Percentiles rank a stretch among this genome's conserved stretches.
Evolutionary conservation across 805 yeast genomes (phyloP).

Genomic region (Henningerozyma blattae): DNA sequence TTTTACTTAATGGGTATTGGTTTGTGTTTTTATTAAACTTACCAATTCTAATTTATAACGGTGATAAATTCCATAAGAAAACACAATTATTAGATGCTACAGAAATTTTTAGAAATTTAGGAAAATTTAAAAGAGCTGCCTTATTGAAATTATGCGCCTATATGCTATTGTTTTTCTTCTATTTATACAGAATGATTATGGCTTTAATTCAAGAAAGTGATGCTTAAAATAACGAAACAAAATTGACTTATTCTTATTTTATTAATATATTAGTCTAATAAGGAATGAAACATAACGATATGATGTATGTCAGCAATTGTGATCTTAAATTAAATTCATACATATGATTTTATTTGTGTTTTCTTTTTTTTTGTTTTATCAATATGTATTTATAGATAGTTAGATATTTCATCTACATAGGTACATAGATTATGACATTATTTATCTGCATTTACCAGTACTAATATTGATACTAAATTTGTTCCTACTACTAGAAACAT

Average conservation of each 20-base stretch:
- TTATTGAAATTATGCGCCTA: conserved; percentile 87
- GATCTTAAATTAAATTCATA: too few species aligned
- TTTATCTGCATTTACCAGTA: too few species aligned
- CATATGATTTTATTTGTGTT: too few species aligned
- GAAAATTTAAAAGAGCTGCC: conserved; percentile 86
- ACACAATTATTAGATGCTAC: conserved; percentile 90
- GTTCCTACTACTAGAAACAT: too few species aligned
- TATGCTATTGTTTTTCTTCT: conserved; percentile 84
- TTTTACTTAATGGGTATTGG: conserved; percentile 87
- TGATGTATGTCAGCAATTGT: not conserved
- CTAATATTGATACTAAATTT: too few species aligned
- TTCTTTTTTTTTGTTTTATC: too few species aligned
- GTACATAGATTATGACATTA: too few species aligned
- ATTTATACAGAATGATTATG: conserved; percentile 91
- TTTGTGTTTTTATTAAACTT: conserved; percentile 69
- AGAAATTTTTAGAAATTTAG: conserved; percentile 88
- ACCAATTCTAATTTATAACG: conserved; percentile 78
- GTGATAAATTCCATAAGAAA: conserved; percentile 64
- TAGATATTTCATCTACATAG: too few species aligned
- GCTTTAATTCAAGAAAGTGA: conserved; percentile 60
- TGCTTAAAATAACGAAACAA: not conserved
- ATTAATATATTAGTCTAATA: too few species aligned
- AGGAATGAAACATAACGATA: not conserved
- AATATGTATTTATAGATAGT: too few species aligned
- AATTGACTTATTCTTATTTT: too few species aligned